Conservation (phyloP, 495 filamentous ascomycete genomes). For the Talaromyces trachyspermus region DNA sequence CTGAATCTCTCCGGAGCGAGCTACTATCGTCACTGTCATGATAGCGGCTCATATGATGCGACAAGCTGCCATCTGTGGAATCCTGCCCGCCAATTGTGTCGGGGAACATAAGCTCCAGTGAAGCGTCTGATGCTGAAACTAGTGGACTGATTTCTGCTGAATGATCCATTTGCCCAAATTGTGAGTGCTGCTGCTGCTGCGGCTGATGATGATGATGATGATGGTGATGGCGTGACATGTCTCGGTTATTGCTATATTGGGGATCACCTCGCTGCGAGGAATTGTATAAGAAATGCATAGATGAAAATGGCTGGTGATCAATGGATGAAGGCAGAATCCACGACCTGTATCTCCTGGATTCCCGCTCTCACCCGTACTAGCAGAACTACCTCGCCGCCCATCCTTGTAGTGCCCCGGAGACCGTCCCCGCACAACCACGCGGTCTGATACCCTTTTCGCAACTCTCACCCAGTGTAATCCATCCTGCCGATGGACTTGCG, state of each 20-base stretch:
- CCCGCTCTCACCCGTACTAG: slow-evolving; percentile 63
- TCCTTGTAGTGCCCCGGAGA: slow-evolving; percentile 91
- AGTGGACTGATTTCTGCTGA: not conserved
- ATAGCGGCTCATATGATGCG: not conserved
- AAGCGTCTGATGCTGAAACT: not conserved
- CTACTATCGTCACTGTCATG: not conserved
- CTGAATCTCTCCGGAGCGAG: not conserved
- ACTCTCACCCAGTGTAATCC: slow-evolving; percentile 62
- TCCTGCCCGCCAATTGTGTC: not conserved
- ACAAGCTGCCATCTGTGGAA: not conserved
- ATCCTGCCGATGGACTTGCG: slow-evolving; percentile 50
- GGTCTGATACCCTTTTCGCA: slow-evolving; percentile 68
- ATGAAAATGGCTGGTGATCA: slow-evolving; percentile 26
- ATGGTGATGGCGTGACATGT: not conserved
- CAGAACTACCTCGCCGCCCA: slow-evolving; percentile 62
- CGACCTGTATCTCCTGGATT: slow-evolving; percentile 11
- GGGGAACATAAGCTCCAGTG: not conserved
- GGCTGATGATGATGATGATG: no score
- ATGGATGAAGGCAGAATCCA: slow-evolving; percentile 23
- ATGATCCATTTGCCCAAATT: not conserved
- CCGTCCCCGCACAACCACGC: slow-evolving; percentile 88
- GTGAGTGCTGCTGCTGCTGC: no score
- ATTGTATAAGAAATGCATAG: slow-evolving; percentile 33
- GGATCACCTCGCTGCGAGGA: slow-evolving; percentile 23
- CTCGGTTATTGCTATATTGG: slow-evolving; percentile 19